These are phyloP conservation scores for Lipomyces mesembrius DNA, from an alignment of 805 yeast species.

Conservation along the genomic window DNA sequence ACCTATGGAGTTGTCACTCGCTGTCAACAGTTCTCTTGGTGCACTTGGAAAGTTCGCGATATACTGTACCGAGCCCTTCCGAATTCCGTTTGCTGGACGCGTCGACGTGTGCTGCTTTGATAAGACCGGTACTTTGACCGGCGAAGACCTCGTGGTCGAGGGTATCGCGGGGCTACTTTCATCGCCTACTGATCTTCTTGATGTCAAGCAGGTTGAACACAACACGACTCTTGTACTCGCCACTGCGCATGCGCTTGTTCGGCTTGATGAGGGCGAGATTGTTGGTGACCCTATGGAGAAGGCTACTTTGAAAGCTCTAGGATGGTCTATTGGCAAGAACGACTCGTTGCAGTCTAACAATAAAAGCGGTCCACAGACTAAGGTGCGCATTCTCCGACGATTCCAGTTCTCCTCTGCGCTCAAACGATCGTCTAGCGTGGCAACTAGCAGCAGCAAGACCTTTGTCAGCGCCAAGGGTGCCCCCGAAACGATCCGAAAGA, in stretches of 20 bases:
- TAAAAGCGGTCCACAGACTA: conserved; percentile 40
- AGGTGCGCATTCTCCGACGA: conserved; percentile 79
- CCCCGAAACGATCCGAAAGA: conserved; percentile 87
- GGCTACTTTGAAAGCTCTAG: conserved; percentile 85
- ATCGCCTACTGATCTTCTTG: conserved; percentile 52
- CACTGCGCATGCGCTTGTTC: conserved; percentile 94
- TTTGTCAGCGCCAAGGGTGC: conserved; percentile 96
- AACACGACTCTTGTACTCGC: conserved; percentile 78
- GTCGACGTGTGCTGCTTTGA: conserved; percentile 98
- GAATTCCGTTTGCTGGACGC: conserved; percentile 97
- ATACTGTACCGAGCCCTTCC: conserved; percentile 97
- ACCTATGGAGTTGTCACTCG: conserved; percentile 99
- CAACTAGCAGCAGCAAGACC: conserved; percentile 50
- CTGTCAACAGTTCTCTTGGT: conserved; percentile 88
- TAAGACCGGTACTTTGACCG: conserved; percentile 97
- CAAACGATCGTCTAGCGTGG: conserved; percentile 84
- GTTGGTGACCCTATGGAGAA: conserved; percentile 99
- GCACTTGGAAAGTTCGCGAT: conserved; percentile 86
- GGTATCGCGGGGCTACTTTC: conserved; percentile 83
- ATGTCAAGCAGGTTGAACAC: conserved; percentile 66
- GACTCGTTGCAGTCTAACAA: conserved; percentile 51
- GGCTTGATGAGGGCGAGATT: conserved; percentile 92
- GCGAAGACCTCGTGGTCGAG: conserved; percentile 93
- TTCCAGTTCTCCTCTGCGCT: conserved; percentile 96
- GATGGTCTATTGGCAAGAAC: conserved; percentile 80